These are phyloP conservation scores for Talaromyces thailandensis DNA, from an alignment of 495 filamentous ascomycete species.

Conservation along the genomic window DNA sequence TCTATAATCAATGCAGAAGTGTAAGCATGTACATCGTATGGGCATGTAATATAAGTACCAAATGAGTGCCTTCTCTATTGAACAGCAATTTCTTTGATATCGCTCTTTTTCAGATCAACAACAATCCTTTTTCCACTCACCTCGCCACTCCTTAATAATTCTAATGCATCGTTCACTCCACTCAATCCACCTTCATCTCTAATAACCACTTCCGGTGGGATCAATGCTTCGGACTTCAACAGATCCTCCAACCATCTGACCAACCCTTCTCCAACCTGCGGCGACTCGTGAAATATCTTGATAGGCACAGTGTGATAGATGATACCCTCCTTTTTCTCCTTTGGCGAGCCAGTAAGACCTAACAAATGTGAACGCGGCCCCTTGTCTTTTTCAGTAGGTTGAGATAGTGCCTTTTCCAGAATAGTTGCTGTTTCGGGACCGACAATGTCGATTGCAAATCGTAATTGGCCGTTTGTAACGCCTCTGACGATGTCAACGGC, in stretches of 20 bases:
- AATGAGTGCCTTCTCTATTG: neutral
- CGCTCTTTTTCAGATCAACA: conserved; percentile 25
- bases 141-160: conserved; percentile 46
- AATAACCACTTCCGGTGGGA: conserved; percentile 46
- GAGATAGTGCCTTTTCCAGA: conserved; percentile 37
- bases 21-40: neutral
- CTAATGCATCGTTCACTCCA: conserved; percentile 54
- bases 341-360: conserved; percentile 53
- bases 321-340: conserved; percentile 34
- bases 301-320: conserved; percentile 55
- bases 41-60: neutral
- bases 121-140: conserved; percentile 52
- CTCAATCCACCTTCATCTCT: conserved; percentile 48
- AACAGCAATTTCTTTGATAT: neutral
- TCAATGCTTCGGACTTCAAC: conserved; percentile 35
- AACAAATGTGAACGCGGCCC: conserved; percentile 42
- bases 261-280: conserved; percentile 44
- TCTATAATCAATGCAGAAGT: neutral
- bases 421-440: conserved; percentile 48
- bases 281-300: conserved; percentile 57
- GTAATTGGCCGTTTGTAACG: conserved; percentile 41
- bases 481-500: conserved; percentile 52
- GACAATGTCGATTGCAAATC: conserved; percentile 55
- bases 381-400: conserved; percentile 9
- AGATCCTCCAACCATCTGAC: conserved; percentile 53